phyloP scores from a whole-genome alignment of 2,329 filamentous ascomycete genomes.

The Colletotrichum tabaci region DNA sequence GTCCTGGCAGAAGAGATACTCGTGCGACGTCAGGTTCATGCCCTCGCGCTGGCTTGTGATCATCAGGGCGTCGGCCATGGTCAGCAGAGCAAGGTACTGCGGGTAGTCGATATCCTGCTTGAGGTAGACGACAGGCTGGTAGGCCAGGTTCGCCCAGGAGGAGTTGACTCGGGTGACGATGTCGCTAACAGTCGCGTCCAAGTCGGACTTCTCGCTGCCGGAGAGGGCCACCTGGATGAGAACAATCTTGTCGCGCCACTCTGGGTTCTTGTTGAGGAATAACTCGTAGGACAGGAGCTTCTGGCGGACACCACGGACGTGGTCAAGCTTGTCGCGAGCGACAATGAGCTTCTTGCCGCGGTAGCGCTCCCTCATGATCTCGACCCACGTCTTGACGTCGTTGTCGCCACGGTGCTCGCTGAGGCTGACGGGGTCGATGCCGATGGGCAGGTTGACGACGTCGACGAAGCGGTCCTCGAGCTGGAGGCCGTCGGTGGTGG shows the following conservation, averaged over 20 bases:
- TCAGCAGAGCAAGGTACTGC: slow-evolving; percentile 92
- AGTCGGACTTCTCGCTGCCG: slow-evolving; percentile 87
- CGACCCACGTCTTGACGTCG: slow-evolving; percentile 84
- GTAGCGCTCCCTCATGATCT: slow-evolving; percentile 86
- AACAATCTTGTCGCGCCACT: slow-evolving; percentile 90
- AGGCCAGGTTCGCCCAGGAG: slow-evolving; percentile 88
- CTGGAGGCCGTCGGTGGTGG: slow-evolving; percentile 88
- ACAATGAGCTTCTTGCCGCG: slow-evolving; percentile 92
- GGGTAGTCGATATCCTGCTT: slow-evolving; percentile 95
- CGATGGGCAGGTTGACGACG: slow-evolving; percentile 87
- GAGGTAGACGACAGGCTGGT: slow-evolving; percentile 93
- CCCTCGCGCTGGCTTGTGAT: slow-evolving; percentile 96
- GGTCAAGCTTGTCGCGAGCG: slow-evolving; percentile 93
- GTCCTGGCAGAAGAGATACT: slow-evolving; percentile 94
- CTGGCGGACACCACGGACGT: slow-evolving; percentile 91
- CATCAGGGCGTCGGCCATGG: slow-evolving; percentile 91
- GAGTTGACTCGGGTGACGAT: slow-evolving; percentile 97
- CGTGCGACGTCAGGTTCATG: slow-evolving; percentile 97
- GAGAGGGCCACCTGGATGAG: slow-evolving; percentile 95
- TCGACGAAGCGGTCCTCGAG: slow-evolving; percentile 95
- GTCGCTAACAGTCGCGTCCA: slow-evolving; percentile 90
- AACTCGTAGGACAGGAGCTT: slow-evolving; percentile 94
- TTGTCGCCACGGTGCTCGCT: slow-evolving; percentile 78
- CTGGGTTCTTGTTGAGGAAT: slow-evolving; percentile 93
- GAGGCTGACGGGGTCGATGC: slow-evolving; percentile 87